These are phyloP conservation scores for Naegleria lovaniensis DNA, from an alignment of 208 protist species.

Conservation along the genomic window DNA sequence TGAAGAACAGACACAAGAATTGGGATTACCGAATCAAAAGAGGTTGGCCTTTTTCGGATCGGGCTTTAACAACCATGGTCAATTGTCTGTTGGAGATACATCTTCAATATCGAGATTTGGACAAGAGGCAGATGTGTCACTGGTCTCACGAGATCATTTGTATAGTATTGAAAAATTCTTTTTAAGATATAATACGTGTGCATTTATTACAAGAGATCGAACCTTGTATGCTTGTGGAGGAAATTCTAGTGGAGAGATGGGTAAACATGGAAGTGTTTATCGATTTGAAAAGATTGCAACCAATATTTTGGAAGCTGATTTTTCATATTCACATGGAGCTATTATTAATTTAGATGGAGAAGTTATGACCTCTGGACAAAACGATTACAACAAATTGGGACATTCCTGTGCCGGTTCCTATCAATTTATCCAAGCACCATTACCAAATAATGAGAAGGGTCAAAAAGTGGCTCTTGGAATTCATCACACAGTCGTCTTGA, in stretches of 20 bases:
- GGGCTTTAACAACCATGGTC: not conserved
- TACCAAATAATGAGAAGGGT: not conserved
- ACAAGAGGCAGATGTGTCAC: not conserved
- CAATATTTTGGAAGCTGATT: not conserved
- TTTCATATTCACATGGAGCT: not conserved
- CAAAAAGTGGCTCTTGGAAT: not conserved
- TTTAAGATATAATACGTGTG: not conserved
- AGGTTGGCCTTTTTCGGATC: not conserved
- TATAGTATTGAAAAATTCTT: not conserved
- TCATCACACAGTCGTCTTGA: not conserved
- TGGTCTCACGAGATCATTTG: not conserved
- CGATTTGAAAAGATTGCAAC: not conserved
- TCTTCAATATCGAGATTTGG: not conserved
- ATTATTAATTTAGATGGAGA: not conserved
- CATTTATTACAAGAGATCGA: not conserved
- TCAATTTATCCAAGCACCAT: not conserved
- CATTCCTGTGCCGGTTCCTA: not conserved
- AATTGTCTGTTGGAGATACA: not conserved
- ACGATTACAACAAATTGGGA: not conserved
- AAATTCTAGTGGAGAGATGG: not conserved
- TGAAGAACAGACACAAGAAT: not conserved
- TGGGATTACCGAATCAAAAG: not conserved
- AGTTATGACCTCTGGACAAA: not conserved
- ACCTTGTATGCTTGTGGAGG: not conserved
- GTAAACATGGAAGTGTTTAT: not conserved